Base-by-base conservation (phyloP, 2,329 filamentous ascomycete genomes). In the Stagonosporopsis tanaceti region DNA sequence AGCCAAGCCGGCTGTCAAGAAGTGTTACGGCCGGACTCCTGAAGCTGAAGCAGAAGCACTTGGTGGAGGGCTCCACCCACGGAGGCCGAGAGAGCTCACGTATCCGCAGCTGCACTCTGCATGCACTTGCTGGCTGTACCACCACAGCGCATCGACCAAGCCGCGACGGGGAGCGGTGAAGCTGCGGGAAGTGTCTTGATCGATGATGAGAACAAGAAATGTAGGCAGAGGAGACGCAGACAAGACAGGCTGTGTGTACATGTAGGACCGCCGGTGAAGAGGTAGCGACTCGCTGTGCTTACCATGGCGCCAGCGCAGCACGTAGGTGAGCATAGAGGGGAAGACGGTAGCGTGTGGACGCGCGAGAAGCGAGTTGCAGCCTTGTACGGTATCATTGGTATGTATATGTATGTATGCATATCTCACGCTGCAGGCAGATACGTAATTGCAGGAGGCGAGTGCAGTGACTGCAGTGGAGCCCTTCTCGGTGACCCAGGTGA, bases 221-320 rank as follows among this genome's bases (percentile, higher is more conserved):
- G 22, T 17, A 32, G 15, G 17, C 14, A 20, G 27, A 41, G 3
- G 15, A 28, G 6, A 24, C 22, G 28, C 6, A 30, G 28, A 14
- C 44, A 22, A 25, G 8, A n/a, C 37, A 39, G 37, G 22, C 7
- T 20, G 35, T 20, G n/a, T 38, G 34, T n/a, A 6, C 15, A 6
- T 15, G 37, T 39, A 15, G n/a, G 17, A 5, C 27, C 14, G 42
- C 7, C 38, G 9, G 24, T 32, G 20, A 22, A 44, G 30, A 42
- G 48, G 35, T 25, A 51, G 52, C 50, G 44, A 57, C 62, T 50
- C 62, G 61, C 52, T 56, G 38, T 53, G 63, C 51, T 50, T 30
- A 22, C 42, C n/a, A 57, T 37, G 44, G 53, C 60, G 60, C 64
- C 69, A 72, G 61, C 65, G 62, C 63, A 71, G 64, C 66, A 71